Base-by-base conservation (phyloP, 345 rosid species). In the Dovyalis caffra region DNA sequence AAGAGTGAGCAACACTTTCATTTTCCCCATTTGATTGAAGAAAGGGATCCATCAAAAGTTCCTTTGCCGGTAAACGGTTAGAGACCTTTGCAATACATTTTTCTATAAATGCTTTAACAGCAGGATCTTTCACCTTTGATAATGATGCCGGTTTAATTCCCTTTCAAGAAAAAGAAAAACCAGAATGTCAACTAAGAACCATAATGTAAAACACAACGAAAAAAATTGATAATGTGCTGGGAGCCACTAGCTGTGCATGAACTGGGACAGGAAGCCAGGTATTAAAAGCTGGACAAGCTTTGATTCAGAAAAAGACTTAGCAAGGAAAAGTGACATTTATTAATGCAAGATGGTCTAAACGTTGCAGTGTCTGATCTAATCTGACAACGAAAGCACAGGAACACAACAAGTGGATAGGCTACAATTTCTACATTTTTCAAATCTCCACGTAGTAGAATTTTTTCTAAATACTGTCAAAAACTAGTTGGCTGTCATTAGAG, bases 141-240 rank as follows among this genome's bases (percentile, higher is more conserved):
- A 95, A 86, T 25, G 99, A 88, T 47, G 96, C 99, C 49, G 99
- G 99, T 78, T 89, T 93, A 63, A 91, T 87, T 77, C 99, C 99
- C 98, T 95, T 80, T 63, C 26, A 75, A 64, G 20, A 82, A n/a
- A 78, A 65, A 53, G 21, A 56, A 56, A n/a, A 38, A 74, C 16
- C 62, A 66, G 28, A 57, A 12, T 61, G 69, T 72, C 31, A 47
- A 70, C 25, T 74, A 51, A 70, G 34, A 75, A 61, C 72, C 35
- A 26, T 53, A 28, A 62, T 34, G 8, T 35, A 14, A 34, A 21
- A 16, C 34, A 64, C 29, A 8, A 64, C 1, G 68, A 31, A 64
- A 34, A 34, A 34, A 63, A n/a, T n/a, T 5, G 15, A 28, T 28
- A 7, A 8, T 7, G 15, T 21, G 45, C 38, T 21, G 4, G 35